Evolutionary conservation across 352 stramenopile species (phyloP).

Genomic region (Pythium periplocum): DNA sequence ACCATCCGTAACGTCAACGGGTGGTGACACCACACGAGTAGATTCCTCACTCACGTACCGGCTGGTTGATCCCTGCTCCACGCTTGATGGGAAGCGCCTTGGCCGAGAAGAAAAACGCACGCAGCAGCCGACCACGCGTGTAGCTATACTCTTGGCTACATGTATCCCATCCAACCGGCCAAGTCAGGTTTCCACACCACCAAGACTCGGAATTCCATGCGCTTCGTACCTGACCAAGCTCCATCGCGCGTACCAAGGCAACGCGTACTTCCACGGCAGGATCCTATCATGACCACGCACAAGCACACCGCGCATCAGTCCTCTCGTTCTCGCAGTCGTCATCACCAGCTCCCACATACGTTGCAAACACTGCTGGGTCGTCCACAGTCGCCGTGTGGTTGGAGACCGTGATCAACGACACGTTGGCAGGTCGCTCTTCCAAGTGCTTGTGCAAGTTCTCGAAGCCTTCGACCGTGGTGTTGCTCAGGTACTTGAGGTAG

Average conservation of each 20-base stretch:
- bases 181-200: neutral
- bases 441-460: slow-evolving; percentile 43
- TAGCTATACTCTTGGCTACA: slow-evolving; percentile 86
- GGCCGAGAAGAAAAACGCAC: slow-evolving; percentile 55
- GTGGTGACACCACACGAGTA: too few species aligned
- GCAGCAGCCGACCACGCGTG: slow-evolving; percentile 43
- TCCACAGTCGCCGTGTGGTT: slow-evolving; percentile 84
- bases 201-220: neutral
- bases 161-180: neutral
- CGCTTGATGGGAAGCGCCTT: slow-evolving; percentile 75
- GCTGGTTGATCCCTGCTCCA: slow-evolving; percentile 65
- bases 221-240: slow-evolving; percentile 56
- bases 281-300: slow-evolving; percentile 28
- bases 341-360: slow-evolving; percentile 24
- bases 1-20: too few species aligned
- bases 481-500: slow-evolving; percentile 49
- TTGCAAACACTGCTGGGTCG: slow-evolving; percentile 61
- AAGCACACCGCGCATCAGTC: neutral
- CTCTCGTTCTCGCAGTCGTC: too few species aligned
- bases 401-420: slow-evolving; percentile 73
- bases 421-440: slow-evolving; percentile 33
- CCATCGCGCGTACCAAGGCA: slow-evolving; percentile 57
- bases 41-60: slow-evolving; percentile 19
- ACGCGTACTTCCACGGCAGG: slow-evolving; percentile 63
- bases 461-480: slow-evolving; percentile 32